Evolutionary conservation across 208 protist genomes (phyloP).

Genomic region (Trypanosoma congolense): DNA sequence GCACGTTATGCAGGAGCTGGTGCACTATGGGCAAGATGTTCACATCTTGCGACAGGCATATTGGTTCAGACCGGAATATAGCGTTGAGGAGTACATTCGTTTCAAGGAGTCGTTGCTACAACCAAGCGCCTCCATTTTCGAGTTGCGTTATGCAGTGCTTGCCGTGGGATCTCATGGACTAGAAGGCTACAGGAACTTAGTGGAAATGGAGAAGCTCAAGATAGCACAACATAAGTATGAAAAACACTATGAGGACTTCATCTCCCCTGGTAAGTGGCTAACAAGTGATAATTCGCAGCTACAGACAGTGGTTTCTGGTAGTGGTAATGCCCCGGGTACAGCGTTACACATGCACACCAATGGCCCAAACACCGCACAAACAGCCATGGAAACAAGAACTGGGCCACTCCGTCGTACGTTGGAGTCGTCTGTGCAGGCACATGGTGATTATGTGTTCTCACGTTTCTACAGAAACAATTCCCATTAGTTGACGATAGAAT

Average conservation of each 20-base stretch:
- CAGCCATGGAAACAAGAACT: slow-evolving; percentile 66
- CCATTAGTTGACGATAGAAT: no score
- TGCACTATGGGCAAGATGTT: slow-evolving; percentile 79
- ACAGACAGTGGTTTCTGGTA: slow-evolving; percentile 66
- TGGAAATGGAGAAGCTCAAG: slow-evolving; percentile 85
- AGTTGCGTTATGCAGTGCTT: slow-evolving; percentile 81
- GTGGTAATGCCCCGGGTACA: slow-evolving; percentile 60
- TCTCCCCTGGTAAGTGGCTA: slow-evolving; percentile 68
- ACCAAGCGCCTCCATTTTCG: slow-evolving; percentile 74
- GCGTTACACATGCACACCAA: slow-evolving; percentile 68
- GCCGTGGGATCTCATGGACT: slow-evolving; percentile 61
- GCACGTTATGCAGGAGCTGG: slow-evolving; percentile 71
- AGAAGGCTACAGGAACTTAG: slow-evolving; percentile 65
- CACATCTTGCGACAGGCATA: slow-evolving; percentile 85
- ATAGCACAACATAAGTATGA: slow-evolving; percentile 86
- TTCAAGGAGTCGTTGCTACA: slow-evolving; percentile 86
- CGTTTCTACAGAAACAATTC: slow-evolving; percentile 86
- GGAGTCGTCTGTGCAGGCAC: slow-evolving; percentile 60
- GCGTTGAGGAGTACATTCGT: slow-evolving; percentile 86
- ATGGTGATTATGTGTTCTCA: slow-evolving; percentile 76
- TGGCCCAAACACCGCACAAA: slow-evolving; percentile 25
- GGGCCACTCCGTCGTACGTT: slow-evolving; percentile 51
- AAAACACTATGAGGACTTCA: slow-evolving; percentile 86
- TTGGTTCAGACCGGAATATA: slow-evolving; percentile 87
- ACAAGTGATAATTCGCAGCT: slow-evolving; percentile 75